A percentile compares a stretch with the other conserved stretches of the same genome.
Evolutionary conservation across 306 rosid species (phyloP).

Genomic region (Trichosanthes cucumerina): DNA sequence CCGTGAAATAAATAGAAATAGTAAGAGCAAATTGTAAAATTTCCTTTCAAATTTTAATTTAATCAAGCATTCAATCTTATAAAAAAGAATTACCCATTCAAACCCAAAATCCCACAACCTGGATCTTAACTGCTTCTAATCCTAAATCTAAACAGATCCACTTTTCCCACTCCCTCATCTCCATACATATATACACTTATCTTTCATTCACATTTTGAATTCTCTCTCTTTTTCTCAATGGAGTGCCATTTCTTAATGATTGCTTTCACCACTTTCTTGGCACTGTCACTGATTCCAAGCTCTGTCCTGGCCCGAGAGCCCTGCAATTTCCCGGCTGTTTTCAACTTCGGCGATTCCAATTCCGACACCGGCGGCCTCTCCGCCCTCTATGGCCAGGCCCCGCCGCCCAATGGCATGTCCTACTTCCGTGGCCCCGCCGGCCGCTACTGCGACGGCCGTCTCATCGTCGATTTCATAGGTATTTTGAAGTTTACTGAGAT

Average conservation of each 20-base stretch:
- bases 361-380: constrained; percentile 94
- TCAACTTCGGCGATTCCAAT: constrained; percentile 85
- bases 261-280: constrained; percentile 10
- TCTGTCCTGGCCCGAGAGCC: constrained; percentile 5
- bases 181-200: not conserved
- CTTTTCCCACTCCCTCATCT: not conserved
- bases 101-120: not conserved
- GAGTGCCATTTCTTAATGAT: constrained; percentile 8
- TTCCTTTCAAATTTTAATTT: too few species aligned
- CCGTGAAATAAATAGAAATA: too few species aligned
- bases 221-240: constrained; percentile 4
- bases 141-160: not conserved
- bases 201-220: not conserved
- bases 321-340: constrained; percentile 69
- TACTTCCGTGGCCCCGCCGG: constrained; percentile 43
- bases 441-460: constrained; percentile 80
- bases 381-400: constrained; percentile 75
- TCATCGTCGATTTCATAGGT: constrained; percentile 70
- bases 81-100: not conserved
- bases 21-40: too few species aligned
- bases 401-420: constrained; percentile 55
- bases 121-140: not conserved
- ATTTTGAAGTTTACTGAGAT: not conserved
- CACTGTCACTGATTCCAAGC: constrained; percentile 18
- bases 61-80: not conserved